Conservation (phyloP, 139 green algal genomes). For the Closterium sp. region DNA sequence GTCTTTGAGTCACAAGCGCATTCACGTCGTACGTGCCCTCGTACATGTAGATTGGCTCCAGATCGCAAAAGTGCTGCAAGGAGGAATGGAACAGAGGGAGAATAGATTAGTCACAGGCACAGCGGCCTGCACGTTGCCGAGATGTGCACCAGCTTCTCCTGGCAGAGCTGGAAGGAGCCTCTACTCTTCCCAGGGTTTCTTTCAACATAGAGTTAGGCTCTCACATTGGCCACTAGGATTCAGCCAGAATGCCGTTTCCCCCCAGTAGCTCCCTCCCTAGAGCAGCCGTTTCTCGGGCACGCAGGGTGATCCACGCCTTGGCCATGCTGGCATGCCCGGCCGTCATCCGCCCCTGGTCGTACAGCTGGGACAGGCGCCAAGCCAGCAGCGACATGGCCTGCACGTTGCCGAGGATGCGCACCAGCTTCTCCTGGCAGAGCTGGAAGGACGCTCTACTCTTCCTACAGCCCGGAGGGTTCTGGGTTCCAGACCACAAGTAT, state of each 20-base stretch:
- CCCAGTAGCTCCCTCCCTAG: conserved; percentile 88
- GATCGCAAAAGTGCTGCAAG: conserved; percentile 69
- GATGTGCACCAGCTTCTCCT: conserved; percentile 86
- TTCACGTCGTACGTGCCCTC: conserved; percentile 90
- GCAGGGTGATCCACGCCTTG: conserved; percentile 63
- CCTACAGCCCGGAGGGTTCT: too few species aligned
- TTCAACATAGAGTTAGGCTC: too few species aligned
- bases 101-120: too few species aligned
- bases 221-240: conserved; percentile 83
- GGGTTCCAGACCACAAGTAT: too few species aligned
- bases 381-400: conserved; percentile 76
- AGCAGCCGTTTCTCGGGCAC: too few species aligned
- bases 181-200: too few species aligned
- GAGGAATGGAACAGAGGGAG: background rate
- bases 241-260: conserved; percentile 86
- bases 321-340: conserved; percentile 79
- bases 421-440: conserved; percentile 78
- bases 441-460: conserved; percentile 84
- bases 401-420: conserved; percentile 78
- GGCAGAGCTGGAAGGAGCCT: conserved; percentile 77
- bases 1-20: conserved; percentile 66
- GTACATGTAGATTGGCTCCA: conserved; percentile 85
- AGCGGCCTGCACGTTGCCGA: conserved; percentile 68
- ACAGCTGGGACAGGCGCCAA: conserved; percentile 77
- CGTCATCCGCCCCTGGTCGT: conserved; percentile 79